Evolutionary conservation across 2,329 filamentous ascomycete genomes (phyloP), one percentile per base, ranked within the genome.

Genomic region (Elsinoe perseae): DNA sequence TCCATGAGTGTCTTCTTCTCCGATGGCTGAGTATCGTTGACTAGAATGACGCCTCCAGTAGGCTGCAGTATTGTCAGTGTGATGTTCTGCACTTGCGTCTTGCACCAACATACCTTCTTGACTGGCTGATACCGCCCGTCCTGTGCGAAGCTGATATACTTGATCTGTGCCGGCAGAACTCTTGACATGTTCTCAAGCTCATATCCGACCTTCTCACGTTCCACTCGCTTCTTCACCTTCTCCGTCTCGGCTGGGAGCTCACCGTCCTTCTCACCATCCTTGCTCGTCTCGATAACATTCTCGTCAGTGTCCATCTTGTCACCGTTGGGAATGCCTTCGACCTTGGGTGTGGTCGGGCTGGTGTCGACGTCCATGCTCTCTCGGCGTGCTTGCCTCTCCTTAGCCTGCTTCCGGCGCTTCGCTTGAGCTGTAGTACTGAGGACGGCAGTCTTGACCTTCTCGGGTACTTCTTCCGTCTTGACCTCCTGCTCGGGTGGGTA

Each of bases 131-230:
- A 98, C 64, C 95, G 85, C 18, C 67, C 69, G 44, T 88, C 87
- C 61, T 88, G 82, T 50, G 89, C 83, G 78, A 98, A 95, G 71
- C 84, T 95, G 67, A 98, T 89, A 71, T 92, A 96, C 77, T 95
- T 95, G 67, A 97, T 81, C 75, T 98, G 93, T 46, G 83, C 82
- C 1, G 91, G 93, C 48, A 98, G 81, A 32, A 98, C 90, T 64
- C 93, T 83, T 56, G 87, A 95, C 89, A 98, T 95, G 77, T 98
- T 98, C 68, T 93, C 88, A 60, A 98, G 81, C 61, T 96, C 90
- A 69, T 93, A 96, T 63, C 93, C 93, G 58, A 95, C 81, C 81
- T 95, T 97, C 76, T 98, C 93, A 77, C 93, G 95, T 73, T 96
- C 90, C 0, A 78, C 76, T 78, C 93, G 95, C 80, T 95, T 95